These are phyloP conservation scores for Trametes elegans DNA, from an alignment of 768 basidiomycete genomes.

Conservation along the genomic window DNA sequence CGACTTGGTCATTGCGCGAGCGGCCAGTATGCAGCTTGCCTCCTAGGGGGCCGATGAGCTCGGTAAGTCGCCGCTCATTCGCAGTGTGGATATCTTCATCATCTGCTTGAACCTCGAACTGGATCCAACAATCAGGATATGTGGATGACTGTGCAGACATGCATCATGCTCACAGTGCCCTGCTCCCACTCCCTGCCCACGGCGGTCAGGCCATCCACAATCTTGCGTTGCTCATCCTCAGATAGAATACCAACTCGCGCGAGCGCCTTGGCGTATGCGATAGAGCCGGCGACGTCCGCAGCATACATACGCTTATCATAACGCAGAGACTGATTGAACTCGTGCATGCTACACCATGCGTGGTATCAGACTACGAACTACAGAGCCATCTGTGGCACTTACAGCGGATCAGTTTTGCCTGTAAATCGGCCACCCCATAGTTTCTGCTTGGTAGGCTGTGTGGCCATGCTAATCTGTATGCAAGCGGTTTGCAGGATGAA, in stretches of 20 bases:
- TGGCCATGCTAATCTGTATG: slow-evolving; percentile 19
- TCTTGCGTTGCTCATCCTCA: slow-evolving; percentile 66
- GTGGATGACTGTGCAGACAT: neutral
- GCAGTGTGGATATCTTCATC: slow-evolving; percentile 99
- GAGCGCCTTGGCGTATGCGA: slow-evolving; percentile 92
- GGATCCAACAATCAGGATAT: neutral
- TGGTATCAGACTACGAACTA: slow-evolving; percentile 10
- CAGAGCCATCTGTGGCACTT: slow-evolving; percentile 30
- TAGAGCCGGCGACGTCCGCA: slow-evolving; percentile 90
- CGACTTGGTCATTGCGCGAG: slow-evolving; percentile 97
- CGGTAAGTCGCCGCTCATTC: slow-evolving; percentile 91
- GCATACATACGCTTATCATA: slow-evolving; percentile 95
- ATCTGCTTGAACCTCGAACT: slow-evolving; percentile 81
- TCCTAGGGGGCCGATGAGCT: slow-evolving; percentile 88
- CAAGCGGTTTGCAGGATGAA: neutral
- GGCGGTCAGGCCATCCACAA: slow-evolving; percentile 66
- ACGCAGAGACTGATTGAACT: slow-evolving; percentile 92
- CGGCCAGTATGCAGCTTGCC: slow-evolving; percentile 98
- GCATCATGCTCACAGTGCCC: slow-evolving; percentile 48
- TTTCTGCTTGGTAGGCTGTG: slow-evolving; percentile 29
- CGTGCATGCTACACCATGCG: slow-evolving; percentile 62
- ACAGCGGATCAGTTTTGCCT: slow-evolving; percentile 87
- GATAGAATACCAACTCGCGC: slow-evolving; percentile 79
- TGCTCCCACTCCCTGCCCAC: slow-evolving; percentile 87
- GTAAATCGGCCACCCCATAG: slow-evolving; percentile 59